A percentile compares a stretch with the other conserved stretches of the same genome.
These are phyloP conservation scores for Candida succiphila DNA, from an alignment of 805 yeast species.

Conservation along the genomic window DNA sequence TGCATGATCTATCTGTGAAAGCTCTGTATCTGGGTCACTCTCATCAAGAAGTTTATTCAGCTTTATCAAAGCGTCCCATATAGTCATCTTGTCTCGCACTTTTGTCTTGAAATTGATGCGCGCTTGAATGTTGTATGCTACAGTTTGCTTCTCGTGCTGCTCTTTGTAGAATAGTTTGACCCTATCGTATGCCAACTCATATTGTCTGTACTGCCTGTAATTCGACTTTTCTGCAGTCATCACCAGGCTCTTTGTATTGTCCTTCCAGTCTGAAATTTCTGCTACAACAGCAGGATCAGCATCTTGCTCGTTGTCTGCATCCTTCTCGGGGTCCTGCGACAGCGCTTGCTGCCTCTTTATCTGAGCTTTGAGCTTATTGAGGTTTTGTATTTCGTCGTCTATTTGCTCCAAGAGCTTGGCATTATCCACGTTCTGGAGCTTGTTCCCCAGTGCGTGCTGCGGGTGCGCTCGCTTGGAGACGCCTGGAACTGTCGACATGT, in stretches of 20 bases:
- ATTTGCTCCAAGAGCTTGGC: conserved; percentile 27
- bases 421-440: conserved; percentile 19
- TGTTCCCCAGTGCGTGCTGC: conserved; percentile 1
- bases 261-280: too few relatives aligned
- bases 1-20: conserved; percentile 69
- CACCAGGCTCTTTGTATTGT: not conserved
- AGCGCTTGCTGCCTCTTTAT: conserved; percentile 13
- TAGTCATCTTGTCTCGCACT: conserved; percentile 53
- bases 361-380: conserved; percentile 26
- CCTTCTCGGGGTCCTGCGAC: conserved; percentile 5
- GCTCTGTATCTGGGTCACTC: conserved; percentile 66
- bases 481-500: not conserved
- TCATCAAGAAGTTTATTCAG: conserved; percentile 57
- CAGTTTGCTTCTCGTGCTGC: conserved; percentile 63
- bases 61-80: conserved; percentile 62
- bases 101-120: conserved; percentile 63
- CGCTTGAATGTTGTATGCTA: conserved; percentile 63
- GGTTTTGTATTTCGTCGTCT: conserved; percentile 33
- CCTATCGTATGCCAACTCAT: conserved; percentile 58
- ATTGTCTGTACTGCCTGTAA: conserved; percentile 43
- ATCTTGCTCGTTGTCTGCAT: conserved; percentile 2
- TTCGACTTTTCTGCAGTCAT: not conserved
- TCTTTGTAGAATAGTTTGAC: conserved; percentile 58
- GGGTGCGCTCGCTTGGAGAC: not conserved
- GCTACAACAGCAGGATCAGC: conserved; percentile 1